Percentiles rank a stretch among this genome's conserved stretches.
Evolutionary conservation across 345 rosid species (phyloP).

Genomic region (Eucalyptus guilfoylei): DNA sequence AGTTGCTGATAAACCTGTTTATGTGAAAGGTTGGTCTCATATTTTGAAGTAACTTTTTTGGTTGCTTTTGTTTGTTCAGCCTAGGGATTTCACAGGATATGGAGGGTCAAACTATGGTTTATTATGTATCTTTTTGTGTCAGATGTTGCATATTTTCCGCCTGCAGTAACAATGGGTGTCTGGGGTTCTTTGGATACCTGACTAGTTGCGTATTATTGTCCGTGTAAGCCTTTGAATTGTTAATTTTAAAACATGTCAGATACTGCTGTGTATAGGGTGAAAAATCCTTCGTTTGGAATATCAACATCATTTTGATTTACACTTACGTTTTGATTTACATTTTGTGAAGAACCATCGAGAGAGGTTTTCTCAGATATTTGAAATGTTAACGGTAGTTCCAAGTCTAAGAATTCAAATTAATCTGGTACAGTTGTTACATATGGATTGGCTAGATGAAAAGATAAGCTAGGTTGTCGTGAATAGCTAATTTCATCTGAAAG

Average conservation of each 20-base stretch:
- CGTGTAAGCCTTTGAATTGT: background rate
- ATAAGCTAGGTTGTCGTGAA: background rate
- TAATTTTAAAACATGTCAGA: background rate
- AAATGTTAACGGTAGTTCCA: background rate
- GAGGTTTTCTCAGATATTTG: background rate
- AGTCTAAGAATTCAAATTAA: background rate
- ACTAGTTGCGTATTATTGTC: background rate
- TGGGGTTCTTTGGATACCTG: background rate
- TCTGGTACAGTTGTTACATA: background rate
- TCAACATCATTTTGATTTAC: background rate
- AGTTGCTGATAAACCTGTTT: slow-evolving; percentile 75
- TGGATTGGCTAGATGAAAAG: background rate
- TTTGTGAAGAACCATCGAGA: background rate
- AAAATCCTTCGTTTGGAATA: background rate
- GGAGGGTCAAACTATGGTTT: background rate
- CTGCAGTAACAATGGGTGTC: background rate
- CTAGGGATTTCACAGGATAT: background rate
- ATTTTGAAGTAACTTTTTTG: background rate
- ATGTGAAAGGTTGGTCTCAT: slow-evolving; percentile 65
- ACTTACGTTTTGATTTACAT: background rate
- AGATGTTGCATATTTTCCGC: background rate
- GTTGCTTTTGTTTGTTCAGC: background rate
- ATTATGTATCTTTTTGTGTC: background rate
- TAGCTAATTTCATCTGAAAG: background rate
- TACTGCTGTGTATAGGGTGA: background rate